Base-by-base conservation (phyloP, 169 alveolate genomes). In the Plasmodium gallinaceum region DNA sequence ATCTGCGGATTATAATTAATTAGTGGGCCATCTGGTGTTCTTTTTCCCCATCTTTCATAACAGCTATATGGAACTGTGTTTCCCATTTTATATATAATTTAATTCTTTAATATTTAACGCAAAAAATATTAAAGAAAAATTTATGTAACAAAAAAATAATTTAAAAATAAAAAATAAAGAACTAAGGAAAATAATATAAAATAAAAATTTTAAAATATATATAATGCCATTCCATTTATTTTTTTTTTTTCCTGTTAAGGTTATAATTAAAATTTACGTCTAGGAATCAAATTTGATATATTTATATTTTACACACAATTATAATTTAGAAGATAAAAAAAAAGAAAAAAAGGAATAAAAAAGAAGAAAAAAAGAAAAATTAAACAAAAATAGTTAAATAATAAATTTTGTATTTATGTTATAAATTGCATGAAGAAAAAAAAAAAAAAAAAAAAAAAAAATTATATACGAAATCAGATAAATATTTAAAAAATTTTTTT, bases 1-100 rank as follows among this genome's bases (percentile, higher is more conserved):
- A 37, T 78, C 69, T 65, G 61, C 1, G 78, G 89, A 48, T 78
- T 48, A 39, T 78, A 78, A 42, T 78, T 65, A 24, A 78, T 46
- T 16, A 78, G 89, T 18, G 89, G 89, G 5, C 89, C 89, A 58
- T 78, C 89, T 8, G 89, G 89, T n/a, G 78, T 62, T 18, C 89
- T 78, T 26, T 78, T 78, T 45, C 89, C 89, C 89, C 89, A 78
- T 45, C 89, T 68, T 57, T 78, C 89, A 58, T 78, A 78, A 45
- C 89, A 78, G 76, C 66, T 78, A 58, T 78, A 78, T 18, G 73
- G 89, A 65, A 78, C 89, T 54, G 89, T 78, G 43, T 78, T 78
- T 18, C 89, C 89, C 89, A 78, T 78, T 16, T 54, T 32, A n/a
- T n/a, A n/a, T n/a, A n/a, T 32, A 32, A 1, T 32, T 32, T 32